Evolutionary conservation across 192 early-diverging fungal genomes (phyloP).

Genomic region (Backusella liffmaniae): DNA sequence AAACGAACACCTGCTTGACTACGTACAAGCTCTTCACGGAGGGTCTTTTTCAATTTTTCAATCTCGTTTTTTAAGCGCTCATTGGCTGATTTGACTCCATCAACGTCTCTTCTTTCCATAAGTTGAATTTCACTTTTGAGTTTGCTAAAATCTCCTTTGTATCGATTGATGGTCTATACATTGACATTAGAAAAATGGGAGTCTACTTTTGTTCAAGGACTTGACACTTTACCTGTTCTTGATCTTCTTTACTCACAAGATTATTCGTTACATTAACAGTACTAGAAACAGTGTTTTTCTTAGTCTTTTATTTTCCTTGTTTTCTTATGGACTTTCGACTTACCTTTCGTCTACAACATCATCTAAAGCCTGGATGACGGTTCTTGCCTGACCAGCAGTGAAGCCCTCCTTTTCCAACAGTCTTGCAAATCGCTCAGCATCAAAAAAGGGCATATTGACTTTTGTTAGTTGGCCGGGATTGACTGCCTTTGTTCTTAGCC

Average conservation of each 20-base stretch:
- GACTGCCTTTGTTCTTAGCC: conserved; percentile 9
- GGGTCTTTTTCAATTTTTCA: conserved; percentile 76
- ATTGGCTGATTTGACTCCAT: conserved; percentile 77
- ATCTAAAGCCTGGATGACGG: conserved; percentile 70
- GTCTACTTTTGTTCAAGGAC: background rate
- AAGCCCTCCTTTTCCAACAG: conserved; percentile 74
- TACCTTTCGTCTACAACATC: conserved; percentile 77
- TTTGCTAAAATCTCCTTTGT: conserved; percentile 84
- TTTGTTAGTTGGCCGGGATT: background rate
- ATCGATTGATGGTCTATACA: conserved; percentile 68
- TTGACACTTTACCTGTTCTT: conserved; percentile 53
- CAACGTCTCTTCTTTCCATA: conserved; percentile 86
- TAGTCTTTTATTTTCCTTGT: background rate
- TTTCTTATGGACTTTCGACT: background rate
- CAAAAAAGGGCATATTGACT: conserved; percentile 53
- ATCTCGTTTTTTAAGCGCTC: conserved; percentile 77
- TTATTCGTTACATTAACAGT: conserved; percentile 55
- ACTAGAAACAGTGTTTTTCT: conserved; percentile 31
- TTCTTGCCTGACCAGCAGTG: conserved; percentile 60
- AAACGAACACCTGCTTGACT: conserved; percentile 84
- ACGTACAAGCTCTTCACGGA: conserved; percentile 78
- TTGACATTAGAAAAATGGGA: too few relatives aligned
- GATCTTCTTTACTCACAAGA: conserved; percentile 79
- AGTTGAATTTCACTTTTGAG: conserved; percentile 87
- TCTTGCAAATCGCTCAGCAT: conserved; percentile 71